phyloP scores from a whole-genome alignment of 2,329 filamentous ascomycete genomes.

The Talaromyces sp. region DNA sequence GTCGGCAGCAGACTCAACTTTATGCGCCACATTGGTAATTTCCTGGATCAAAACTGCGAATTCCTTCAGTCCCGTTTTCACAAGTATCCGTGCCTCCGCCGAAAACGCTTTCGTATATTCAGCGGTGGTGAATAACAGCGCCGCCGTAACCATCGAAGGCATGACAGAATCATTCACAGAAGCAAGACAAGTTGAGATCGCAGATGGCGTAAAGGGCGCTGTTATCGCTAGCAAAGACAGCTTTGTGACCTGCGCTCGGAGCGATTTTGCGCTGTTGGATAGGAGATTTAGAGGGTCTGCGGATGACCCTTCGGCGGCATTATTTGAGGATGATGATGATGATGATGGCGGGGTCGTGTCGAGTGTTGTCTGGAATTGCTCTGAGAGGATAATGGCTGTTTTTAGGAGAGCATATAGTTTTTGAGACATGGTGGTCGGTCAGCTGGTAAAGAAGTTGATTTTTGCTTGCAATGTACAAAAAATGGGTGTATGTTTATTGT shows the following conservation, averaged over 20 bases:
- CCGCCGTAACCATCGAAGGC: slow-evolving; percentile 66
- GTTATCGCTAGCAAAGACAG: slow-evolving; percentile 82
- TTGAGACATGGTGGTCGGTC: slow-evolving; percentile 23
- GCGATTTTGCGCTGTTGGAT: slow-evolving; percentile 64
- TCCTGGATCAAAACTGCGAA: slow-evolving; percentile 56
- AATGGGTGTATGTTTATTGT: no score
- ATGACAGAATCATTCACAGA: slow-evolving; percentile 70
- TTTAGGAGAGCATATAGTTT: slow-evolving; percentile 28
- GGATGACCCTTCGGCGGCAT: background rate
- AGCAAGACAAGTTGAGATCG: slow-evolving; percentile 63
- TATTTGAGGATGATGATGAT: background rate
- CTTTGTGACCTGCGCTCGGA: slow-evolving; percentile 80
- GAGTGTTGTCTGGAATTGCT: slow-evolving; percentile 37
- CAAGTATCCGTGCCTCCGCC: slow-evolving; percentile 57
- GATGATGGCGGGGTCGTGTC: slow-evolving; percentile 20
- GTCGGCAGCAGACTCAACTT: slow-evolving; percentile 26
- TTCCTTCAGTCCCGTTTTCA: slow-evolving; percentile 58
- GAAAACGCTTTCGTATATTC: slow-evolving; percentile 61
- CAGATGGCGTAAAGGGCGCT: slow-evolving; percentile 76
- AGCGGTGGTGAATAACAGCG: slow-evolving; percentile 58
- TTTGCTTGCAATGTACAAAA: background rate
- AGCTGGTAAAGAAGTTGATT: no score
- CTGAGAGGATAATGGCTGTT: slow-evolving; percentile 34
- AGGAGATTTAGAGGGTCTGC: slow-evolving; percentile 54
- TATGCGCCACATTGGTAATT: slow-evolving; percentile 48